phyloP scores from a whole-genome alignment of 345 rosid genomes.

The Xanthoceras sorbifolium region DNA sequence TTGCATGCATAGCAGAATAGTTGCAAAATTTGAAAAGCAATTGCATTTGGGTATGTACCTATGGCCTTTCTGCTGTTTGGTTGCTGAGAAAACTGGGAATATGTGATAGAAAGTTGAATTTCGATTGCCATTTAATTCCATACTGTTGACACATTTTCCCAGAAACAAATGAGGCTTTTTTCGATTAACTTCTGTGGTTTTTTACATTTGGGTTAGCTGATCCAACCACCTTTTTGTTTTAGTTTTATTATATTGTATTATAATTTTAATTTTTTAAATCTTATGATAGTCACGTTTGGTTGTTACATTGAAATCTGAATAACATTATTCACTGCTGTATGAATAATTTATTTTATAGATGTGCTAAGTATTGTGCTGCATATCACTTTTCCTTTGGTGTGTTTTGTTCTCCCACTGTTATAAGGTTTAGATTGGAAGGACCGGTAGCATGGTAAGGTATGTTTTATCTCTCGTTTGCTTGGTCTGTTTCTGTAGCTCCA shows the following conservation, averaged over 20 bases:
- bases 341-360: not conserved
- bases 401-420: not conserved
- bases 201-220: slow-evolving; percentile 9
- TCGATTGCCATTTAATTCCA: not conserved
- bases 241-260: not conserved
- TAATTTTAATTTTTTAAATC: too few species aligned
- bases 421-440: not conserved
- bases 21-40: not conserved
- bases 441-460: not conserved
- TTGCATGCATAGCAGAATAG: slow-evolving; percentile 10
- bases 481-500: not conserved
- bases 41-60: not conserved
- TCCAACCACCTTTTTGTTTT: not conserved
- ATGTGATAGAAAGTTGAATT: not conserved
- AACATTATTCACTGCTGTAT: not conserved
- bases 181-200: not conserved
- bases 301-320: not conserved
- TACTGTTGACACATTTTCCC: not conserved
- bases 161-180: not conserved
- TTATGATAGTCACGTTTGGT: not conserved
- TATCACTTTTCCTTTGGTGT: not conserved
- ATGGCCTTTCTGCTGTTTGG: slow-evolving; percentile 8
- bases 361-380: not conserved
- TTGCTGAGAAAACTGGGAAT: slow-evolving; percentile 20
- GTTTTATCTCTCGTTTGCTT: not conserved